Evolutionary conservation across 169 alveolate species (phyloP).

Genomic region (Plasmodium malariae): DNA sequence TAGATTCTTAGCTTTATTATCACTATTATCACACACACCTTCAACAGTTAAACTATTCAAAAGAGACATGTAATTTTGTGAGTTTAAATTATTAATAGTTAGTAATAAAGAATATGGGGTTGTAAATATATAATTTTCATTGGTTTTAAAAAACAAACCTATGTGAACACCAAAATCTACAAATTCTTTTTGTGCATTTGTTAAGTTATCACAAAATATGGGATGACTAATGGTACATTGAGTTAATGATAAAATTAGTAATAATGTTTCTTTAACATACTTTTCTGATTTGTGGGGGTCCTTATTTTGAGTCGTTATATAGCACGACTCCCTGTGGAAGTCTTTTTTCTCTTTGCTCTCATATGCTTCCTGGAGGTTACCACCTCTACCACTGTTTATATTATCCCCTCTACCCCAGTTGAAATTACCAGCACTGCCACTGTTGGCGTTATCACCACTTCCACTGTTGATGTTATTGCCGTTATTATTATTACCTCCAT

Average conservation of each 20-base stretch:
- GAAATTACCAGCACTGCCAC: neutral
- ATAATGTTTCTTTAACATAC: constrained; percentile 81
- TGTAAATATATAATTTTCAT: constrained; percentile 63
- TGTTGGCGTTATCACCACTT: neutral
- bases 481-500: neutral
- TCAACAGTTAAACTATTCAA: constrained; percentile 42
- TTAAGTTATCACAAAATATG: constrained; percentile 74
- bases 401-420: neutral
- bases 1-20: neutral
- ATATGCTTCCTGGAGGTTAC: neutral
- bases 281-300: constrained; percentile 61
- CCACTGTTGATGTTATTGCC: neutral
- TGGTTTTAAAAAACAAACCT: constrained; percentile 81
- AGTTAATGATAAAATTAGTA: constrained; percentile 81
- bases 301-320: constrained; percentile 38
- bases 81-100: constrained; percentile 56
- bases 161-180: constrained; percentile 82
- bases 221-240: constrained; percentile 87
- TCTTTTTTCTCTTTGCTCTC: neutral
- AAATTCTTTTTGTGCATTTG: constrained; percentile 86
- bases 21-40: constrained; percentile 7
- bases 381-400: neutral
- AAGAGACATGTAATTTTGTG: constrained; percentile 35
- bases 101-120: constrained; percentile 79
- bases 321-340: neutral